Evolutionary conservation across 2,329 filamentous ascomycete genomes (phyloP), one percentile per base, ranked within the genome.

Genomic region (Microsporum audouinii): DNA sequence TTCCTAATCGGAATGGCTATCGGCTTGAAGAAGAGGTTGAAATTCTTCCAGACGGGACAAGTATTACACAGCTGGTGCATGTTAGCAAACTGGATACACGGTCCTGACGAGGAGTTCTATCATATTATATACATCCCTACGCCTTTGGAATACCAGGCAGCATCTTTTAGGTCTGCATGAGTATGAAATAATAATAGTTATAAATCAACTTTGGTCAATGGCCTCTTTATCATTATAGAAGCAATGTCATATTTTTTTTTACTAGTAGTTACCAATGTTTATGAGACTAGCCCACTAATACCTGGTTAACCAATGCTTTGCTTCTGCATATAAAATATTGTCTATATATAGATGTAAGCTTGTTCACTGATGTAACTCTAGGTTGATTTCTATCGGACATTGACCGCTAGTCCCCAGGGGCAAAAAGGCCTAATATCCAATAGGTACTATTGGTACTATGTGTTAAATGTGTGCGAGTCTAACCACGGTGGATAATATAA

Each of bases 21-120:
- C 78, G 70, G 12, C 71, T 89, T 1, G 84, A 87, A 66, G 86
- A 89, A 65, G 78, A 81, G 61, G 76, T 75, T 2, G 80, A 81
- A 41, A 74, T 84, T 0, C 71, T 90, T 23, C 76, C 78, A 27
- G 87, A 90, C 71, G 87, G 87, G 0, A 89, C 85, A 0, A 80
- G 78, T 1, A 79, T 89, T 58, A 88, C 83, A 0, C 82, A 78
- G 63, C 38, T 58, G 31, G 39, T 45, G 5, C 57, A 58, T 45
- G 45, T 51, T 12, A 29, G n/a, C 12, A 57, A 57, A 23, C 17
- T 12, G 31, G 33, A 38, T 12, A 7, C 3, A 5, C 33, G 17
- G 27, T 23, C 14, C 10, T 38, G 33, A 38, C 4, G 5, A 23
- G 33, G 27, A 3, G 33, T 57, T 14, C 5, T 36, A 38, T 14